phyloP scores from a whole-genome alignment of 805 yeast species.

The Grigorovia yakushimaensis region DNA sequence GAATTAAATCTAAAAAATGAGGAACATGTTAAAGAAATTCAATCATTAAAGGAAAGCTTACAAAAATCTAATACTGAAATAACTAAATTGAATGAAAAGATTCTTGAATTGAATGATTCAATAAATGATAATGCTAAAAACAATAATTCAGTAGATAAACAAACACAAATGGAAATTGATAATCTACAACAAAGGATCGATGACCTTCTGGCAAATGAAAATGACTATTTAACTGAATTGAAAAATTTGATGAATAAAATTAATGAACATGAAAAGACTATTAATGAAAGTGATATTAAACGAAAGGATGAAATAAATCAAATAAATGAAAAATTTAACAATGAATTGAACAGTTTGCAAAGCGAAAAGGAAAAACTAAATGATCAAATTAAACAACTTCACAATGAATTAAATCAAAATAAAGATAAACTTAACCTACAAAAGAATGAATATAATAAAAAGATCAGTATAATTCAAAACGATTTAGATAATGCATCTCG shows the following conservation, averaged over 20 bases:
- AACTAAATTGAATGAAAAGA: constrained; percentile 1
- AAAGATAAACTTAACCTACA: not conserved
- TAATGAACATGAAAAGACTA: not conserved
- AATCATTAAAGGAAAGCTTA: not conserved
- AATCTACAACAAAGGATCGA: not conserved
- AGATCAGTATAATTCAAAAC: not conserved
- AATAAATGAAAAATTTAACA: not conserved
- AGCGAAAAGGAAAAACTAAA: not conserved
- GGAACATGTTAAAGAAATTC: not conserved
- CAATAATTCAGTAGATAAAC: not conserved
- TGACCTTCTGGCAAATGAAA: not conserved
- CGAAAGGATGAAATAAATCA: not conserved
- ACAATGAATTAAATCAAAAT: not conserved
- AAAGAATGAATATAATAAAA: not conserved
- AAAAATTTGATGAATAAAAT: not conserved
- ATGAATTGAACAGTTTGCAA: not conserved
- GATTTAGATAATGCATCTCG: not conserved
- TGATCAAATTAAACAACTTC: not conserved
- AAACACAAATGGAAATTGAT: not conserved
- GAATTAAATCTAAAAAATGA: not conserved
- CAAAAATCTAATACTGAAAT: not conserved
- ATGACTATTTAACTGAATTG: not conserved
- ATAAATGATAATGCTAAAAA: not conserved
- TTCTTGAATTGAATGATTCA: not conserved
- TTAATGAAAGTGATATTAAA: not conserved